phyloP scores from a whole-genome alignment of 164 flowering plant genomes.

The Buxus sempervirens region DNA sequence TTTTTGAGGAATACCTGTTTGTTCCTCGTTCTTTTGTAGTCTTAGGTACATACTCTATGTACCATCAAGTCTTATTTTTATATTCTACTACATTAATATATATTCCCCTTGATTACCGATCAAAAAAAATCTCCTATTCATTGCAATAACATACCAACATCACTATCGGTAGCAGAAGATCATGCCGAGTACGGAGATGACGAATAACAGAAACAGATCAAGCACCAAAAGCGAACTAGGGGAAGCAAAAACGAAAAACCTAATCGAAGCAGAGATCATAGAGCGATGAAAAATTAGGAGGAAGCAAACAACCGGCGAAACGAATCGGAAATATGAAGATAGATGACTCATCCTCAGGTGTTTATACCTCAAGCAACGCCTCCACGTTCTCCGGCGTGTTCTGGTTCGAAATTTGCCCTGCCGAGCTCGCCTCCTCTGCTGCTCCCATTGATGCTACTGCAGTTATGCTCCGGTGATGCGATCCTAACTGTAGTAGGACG shows the following conservation, averaged over 20 bases:
- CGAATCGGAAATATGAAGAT: too few species aligned
- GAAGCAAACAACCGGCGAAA: not conserved
- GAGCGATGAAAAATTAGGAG: not conserved
- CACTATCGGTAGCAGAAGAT: not conserved
- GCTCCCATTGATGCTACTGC: slow-evolving; percentile 6
- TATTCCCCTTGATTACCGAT: too few species aligned
- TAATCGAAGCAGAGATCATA: not conserved
- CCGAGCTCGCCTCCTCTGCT: slow-evolving; percentile 16
- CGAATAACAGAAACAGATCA: not conserved
- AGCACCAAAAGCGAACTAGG: not conserved
- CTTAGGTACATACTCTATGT: too few species aligned
- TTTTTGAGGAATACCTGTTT: too few species aligned
- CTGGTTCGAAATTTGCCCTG: slow-evolving; percentile 16
- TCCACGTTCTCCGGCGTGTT: slow-evolving; percentile 37
- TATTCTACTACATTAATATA: too few species aligned
- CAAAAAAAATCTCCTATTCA: too few species aligned
- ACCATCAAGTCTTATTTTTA: too few species aligned
- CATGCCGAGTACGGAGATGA: not conserved
- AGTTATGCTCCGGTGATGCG: too few species aligned
- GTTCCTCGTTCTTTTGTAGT: too few species aligned
- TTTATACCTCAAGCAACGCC: slow-evolving; percentile 50
- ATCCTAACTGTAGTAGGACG: too few species aligned
- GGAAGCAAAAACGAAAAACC: not conserved
- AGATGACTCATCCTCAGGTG: too few species aligned
- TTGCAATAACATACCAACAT: too few species aligned